Evolutionary conservation across 805 yeast species (phyloP).

Genomic region (Kazachstania taianensis): DNA sequence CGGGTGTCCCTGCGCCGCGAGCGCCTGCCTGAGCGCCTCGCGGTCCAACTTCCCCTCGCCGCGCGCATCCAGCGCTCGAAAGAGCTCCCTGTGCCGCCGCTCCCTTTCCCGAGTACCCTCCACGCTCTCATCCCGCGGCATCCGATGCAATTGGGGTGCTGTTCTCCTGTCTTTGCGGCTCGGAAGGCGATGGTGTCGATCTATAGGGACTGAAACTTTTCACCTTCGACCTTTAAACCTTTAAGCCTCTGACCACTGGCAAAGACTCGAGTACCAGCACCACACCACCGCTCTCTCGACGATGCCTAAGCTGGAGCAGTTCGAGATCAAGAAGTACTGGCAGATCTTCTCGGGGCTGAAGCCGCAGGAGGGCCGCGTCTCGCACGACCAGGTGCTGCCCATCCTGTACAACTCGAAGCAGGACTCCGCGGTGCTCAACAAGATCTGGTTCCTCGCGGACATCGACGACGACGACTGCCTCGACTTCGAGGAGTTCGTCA

Average conservation of each 20-base stretch:
- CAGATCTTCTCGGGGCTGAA: slow-evolving; percentile 86
- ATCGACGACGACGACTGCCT: slow-evolving; percentile 84
- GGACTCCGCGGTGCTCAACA: slow-evolving; percentile 62
- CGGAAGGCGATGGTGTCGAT: not conserved
- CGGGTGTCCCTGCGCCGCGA: slow-evolving; percentile 48
- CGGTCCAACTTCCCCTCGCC: slow-evolving; percentile 31
- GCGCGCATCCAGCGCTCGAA: slow-evolving; percentile 35
- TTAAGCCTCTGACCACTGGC: no score
- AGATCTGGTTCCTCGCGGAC: slow-evolving; percentile 87
- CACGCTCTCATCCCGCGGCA: no score
- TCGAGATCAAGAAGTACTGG: slow-evolving; percentile 97
- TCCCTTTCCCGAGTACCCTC: slow-evolving; percentile 10
- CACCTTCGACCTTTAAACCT: no score
- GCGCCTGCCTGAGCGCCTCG: slow-evolving; percentile 31
- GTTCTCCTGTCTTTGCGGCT: not conserved
- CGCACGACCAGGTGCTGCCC: slow-evolving; percentile 76
- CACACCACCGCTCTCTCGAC: not conserved
- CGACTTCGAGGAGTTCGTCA: slow-evolving; percentile 96
- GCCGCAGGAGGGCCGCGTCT: slow-evolving; percentile 68
- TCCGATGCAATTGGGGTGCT: no score
- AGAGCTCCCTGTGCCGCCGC: slow-evolving; percentile 33
- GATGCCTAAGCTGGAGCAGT: slow-evolving; percentile 71
- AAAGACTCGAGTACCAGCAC: no score
- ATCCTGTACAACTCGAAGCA: slow-evolving; percentile 85
- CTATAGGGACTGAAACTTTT: not conserved